phyloP scores from a whole-genome alignment of 2,329 filamentous ascomycete genomes.

The Colletotrichum eleusines region DNA sequence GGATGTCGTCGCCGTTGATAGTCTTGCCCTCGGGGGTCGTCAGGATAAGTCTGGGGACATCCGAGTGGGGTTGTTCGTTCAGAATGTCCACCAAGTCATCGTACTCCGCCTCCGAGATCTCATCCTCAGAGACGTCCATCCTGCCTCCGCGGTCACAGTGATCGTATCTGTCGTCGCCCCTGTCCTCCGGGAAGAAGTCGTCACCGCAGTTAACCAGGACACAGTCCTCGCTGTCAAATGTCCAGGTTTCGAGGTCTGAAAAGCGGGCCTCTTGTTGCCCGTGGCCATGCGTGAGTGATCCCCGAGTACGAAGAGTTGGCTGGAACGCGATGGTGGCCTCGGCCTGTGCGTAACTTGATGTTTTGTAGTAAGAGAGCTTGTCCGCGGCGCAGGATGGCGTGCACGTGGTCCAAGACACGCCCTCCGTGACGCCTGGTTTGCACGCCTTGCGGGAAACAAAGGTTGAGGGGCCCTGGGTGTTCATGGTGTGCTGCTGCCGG shows the following conservation, averaged over 20 bases:
- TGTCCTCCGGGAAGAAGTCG: neutral
- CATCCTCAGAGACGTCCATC: neutral
- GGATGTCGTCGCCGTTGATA: constrained; percentile 2
- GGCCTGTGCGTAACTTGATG: neutral
- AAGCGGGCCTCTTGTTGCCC: neutral
- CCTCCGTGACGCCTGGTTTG: neutral
- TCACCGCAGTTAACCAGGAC: neutral
- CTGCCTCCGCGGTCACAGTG: neutral
- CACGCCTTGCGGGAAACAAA: neutral
- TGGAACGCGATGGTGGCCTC: neutral
- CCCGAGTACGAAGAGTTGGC: neutral
- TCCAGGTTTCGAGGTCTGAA: neutral
- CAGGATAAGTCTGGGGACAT: neutral
- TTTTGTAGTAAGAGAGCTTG: neutral
- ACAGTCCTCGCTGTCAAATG: neutral
- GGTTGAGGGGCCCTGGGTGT: neutral
- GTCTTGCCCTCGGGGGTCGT: constrained; percentile 6
- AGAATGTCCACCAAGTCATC: neutral
- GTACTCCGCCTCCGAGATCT: neutral
- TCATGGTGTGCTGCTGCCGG: neutral
- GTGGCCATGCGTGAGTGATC: too few relatives aligned
- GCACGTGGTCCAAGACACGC: neutral
- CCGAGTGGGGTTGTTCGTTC: neutral
- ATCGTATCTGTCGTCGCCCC: neutral
- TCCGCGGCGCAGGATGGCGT: neutral